A percentile compares a stretch with the other conserved stretches of the same genome.
phyloP scores from a whole-genome alignment of 495 filamentous ascomycete genomes.

The Stereocaulon alpinum region DNA sequence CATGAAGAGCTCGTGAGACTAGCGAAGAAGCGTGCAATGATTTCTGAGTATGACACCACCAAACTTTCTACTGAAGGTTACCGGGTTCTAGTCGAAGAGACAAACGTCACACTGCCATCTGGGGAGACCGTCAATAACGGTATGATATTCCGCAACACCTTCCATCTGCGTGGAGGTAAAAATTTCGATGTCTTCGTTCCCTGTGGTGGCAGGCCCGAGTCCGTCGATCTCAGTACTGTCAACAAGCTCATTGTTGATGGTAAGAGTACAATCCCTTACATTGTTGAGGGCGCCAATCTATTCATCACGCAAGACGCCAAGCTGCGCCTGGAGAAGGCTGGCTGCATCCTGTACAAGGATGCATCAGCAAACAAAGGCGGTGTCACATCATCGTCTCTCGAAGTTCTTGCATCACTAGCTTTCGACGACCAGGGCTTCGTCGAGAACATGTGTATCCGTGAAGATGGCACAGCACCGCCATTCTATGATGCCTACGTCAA shows the following conservation, averaged over 20 bases:
- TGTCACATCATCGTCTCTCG: slow-evolving; percentile 94
- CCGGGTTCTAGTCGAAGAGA: slow-evolving; percentile 86
- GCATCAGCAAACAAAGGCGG: slow-evolving; percentile 98
- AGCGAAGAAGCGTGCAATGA: slow-evolving; percentile 81
- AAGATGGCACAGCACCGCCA: slow-evolving; percentile 64
- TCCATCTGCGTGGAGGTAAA: slow-evolving; percentile 70
- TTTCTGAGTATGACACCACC: slow-evolving; percentile 71
- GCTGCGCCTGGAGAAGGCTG: slow-evolving; percentile 84
- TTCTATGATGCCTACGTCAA: slow-evolving; percentile 94
- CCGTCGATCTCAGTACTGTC: slow-evolving; percentile 82
- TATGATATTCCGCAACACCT: slow-evolving; percentile 92
- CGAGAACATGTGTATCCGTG: slow-evolving; percentile 82
- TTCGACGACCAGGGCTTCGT: slow-evolving; percentile 85
- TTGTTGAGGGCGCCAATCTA: slow-evolving; percentile 94
- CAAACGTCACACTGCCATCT: slow-evolving; percentile 69
- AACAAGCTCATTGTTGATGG: slow-evolving; percentile 73
- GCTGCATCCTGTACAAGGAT: slow-evolving; percentile 92
- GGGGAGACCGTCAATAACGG: slow-evolving; percentile 86
- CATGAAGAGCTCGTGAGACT: slow-evolving; percentile 72
- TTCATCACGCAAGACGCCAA: slow-evolving; percentile 99
- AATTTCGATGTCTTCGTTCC: slow-evolving; percentile 87
- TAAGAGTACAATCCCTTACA: slow-evolving; percentile 79
- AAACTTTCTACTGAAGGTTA: slow-evolving; percentile 86
- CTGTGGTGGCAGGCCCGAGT: slow-evolving; percentile 93
- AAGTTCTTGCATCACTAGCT: slow-evolving; percentile 85